Evolutionary conservation across 495 filamentous ascomycete species (phyloP).

Genomic region (Endocarpon pusillum): DNA sequence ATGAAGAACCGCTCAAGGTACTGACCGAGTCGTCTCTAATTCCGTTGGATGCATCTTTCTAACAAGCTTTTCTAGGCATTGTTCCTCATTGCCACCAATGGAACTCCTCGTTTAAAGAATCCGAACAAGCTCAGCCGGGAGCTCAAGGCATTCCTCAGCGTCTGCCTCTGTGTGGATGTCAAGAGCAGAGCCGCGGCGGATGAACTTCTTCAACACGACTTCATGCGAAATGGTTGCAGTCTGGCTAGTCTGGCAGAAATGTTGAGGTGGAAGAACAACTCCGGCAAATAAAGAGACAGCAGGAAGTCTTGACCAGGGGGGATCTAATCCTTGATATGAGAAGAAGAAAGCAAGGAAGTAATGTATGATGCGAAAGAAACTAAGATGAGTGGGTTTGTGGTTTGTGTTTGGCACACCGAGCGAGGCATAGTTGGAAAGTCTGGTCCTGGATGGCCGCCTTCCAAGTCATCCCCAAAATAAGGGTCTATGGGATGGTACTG

Average conservation of each 20-base stretch:
- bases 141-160: slow-evolving; percentile 85
- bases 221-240: slow-evolving; percentile 50
- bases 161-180: slow-evolving; percentile 91
- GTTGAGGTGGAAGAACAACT: slow-evolving; percentile 47
- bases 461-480: no score
- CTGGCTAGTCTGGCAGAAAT: slow-evolving; percentile 68
- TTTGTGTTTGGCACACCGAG: no score
- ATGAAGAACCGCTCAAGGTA: slow-evolving; percentile 96
- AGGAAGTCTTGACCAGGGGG: slow-evolving; percentile 2
- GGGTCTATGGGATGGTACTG: no score
- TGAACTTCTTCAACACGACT: slow-evolving; percentile 72
- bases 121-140: slow-evolving; percentile 93
- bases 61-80: slow-evolving; percentile 92
- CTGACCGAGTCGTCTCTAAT: no score
- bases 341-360: no score
- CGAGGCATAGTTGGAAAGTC: no score
- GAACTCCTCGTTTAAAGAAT: slow-evolving; percentile 91
- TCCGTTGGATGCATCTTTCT: no score
- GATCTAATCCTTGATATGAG: no score
- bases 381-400: no score
- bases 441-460: no score
- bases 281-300: slow-evolving; percentile 18
- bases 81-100: slow-evolving; percentile 94
- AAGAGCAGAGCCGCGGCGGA: slow-evolving; percentile 81
- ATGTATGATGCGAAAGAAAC: no score